phyloP scores from a whole-genome alignment of 1,284 basidiomycete species.

The Phellinidium pouzarii region DNA sequence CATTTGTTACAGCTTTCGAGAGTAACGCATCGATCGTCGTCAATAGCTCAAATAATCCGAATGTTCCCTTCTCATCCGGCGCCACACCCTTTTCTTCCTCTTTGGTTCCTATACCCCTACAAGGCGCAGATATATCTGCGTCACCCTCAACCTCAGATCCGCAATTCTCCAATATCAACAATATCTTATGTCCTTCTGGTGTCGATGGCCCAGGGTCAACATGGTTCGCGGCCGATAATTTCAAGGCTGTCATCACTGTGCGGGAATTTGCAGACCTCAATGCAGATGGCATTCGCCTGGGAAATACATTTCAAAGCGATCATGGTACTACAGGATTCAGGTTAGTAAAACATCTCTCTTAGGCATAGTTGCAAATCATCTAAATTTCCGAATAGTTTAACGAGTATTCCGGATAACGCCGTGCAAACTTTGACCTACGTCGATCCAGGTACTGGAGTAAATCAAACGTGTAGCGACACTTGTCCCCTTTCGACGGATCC shows the following conservation, averaged over 20 bases:
- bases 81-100: constrained; percentile 86
- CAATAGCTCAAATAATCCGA: constrained; percentile 67
- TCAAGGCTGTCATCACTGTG: constrained; percentile 66
- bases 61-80: constrained; percentile 67
- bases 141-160: constrained; percentile 61
- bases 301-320: constrained; percentile 80
- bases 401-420: constrained; percentile 83
- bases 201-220: constrained; percentile 74
- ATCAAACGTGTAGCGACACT: constrained; percentile 58
- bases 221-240: constrained; percentile 79
- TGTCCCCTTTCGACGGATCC: constrained; percentile 76
- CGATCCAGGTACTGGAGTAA: constrained; percentile 70
- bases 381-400: constrained; percentile 44
- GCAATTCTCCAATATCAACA: constrained; percentile 63
- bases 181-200: constrained; percentile 80
- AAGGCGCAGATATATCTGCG: constrained; percentile 59
- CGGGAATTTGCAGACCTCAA: constrained; percentile 67
- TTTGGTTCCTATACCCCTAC: constrained; percentile 79
- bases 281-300: constrained; percentile 78
- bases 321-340: constrained; percentile 83
- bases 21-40: constrained; percentile 47
- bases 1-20: constrained; percentile 71
- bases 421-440: constrained; percentile 72
- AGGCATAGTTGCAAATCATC: background rate
- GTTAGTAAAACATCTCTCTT: constrained; percentile 37